Evolutionary conservation across 306 rosid species (phyloP), one percentile per base, ranked within the genome.

Genomic region (Pterocarpus macrocarpus): DNA sequence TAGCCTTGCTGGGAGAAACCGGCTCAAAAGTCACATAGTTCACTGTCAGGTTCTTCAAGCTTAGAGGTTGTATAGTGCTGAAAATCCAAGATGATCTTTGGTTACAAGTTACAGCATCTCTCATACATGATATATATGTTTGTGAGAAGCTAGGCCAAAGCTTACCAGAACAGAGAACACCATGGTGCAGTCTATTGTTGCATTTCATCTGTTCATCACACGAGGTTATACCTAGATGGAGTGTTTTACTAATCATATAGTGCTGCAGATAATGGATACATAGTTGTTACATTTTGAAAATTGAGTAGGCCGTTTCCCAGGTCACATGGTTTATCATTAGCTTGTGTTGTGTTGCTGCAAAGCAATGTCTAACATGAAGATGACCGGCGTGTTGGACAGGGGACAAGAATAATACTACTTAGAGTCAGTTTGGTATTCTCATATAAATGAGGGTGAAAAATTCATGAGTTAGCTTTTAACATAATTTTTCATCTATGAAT

Each of bases 11-110:
- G 94, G 97, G 64, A 84, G 97, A 86, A 91, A 83, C 88, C 90
- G 96, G 73, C 89, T 89, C 80, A 93, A 88, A 86, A 93, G 89
- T 72, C 97, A 93, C 89, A 91, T 93, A 72, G 97, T 93, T 84
- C 97, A 93, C 80, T 91, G 94, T 82, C 97, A 93, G 87, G 88
- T 93, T 81, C 95, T 93, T 91, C 97, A 89, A 78, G 92, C 94
- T 58, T 93, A 85, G 73, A 49, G 71, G 67, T 66, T 87, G 82
- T 82, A 82, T 65, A 85, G 83, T 69, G 65, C 71, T 59, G 33
- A 78, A 66, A 74, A 47, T 47, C 17, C 8, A 73, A 68, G 39
- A 67, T 34, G 82, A 59, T 14, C 35, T 73, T 64, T 66, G 52
- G 65, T 41, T 75, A 77, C 56, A 34, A 32, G 79, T 77, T 74